A percentile compares a stretch with the other conserved stretches of the same genome.
Conservation (phyloP, 495 filamentous ascomycete genomes). For the Cudoniella acicularis region DNA sequence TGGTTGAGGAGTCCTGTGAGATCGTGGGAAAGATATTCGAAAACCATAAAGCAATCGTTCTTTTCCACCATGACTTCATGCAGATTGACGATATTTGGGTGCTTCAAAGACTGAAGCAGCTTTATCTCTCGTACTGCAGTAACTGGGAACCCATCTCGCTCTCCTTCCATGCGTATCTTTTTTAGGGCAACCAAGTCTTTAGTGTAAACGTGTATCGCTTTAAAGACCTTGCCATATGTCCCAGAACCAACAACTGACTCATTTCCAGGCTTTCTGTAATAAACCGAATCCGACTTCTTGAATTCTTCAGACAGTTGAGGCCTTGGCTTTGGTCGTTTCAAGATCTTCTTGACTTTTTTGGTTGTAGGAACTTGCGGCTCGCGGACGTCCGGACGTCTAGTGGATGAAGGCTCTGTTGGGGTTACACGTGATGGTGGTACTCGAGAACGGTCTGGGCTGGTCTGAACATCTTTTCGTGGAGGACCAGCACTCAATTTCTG, state of each 20-base stretch:
- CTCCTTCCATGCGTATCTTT: conserved; percentile 91
- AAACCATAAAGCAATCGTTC: conserved; percentile 99
- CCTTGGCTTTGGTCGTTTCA: conserved; percentile 67
- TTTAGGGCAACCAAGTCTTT: conserved; percentile 88
- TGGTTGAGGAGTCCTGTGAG: conserved; percentile 87
- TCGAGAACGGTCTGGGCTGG: conserved; percentile 25
- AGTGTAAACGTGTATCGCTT: conserved; percentile 93
- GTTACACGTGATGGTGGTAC: conserved; percentile 25
- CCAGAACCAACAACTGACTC: conserved; percentile 92
- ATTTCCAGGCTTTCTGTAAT: conserved; percentile 87
- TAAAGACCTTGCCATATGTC: conserved; percentile 97
- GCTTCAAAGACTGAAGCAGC: conserved; percentile 87
- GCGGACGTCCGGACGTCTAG: conserved; percentile 33
- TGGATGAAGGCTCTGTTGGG: conserved; percentile 36
- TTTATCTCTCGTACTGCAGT: conserved; percentile 97
- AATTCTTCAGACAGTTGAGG: conserved; percentile 69
- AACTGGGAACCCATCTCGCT: conserved; percentile 95
- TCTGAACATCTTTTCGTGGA: conserved; percentile 23
- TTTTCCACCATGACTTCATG: conserved; percentile 97
- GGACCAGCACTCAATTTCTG: conserved; percentile 62
- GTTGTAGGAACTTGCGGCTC: conserved; percentile 45
- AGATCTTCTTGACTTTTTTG: conserved; percentile 60
- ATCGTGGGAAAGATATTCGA: conserved; percentile 97
- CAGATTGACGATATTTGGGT: conserved; percentile 82
- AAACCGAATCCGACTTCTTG: conserved; percentile 76